These are phyloP conservation scores for Fusarium subglutinans DNA, from an alignment of 2,329 filamentous ascomycete species.

Conservation along the genomic window DNA sequence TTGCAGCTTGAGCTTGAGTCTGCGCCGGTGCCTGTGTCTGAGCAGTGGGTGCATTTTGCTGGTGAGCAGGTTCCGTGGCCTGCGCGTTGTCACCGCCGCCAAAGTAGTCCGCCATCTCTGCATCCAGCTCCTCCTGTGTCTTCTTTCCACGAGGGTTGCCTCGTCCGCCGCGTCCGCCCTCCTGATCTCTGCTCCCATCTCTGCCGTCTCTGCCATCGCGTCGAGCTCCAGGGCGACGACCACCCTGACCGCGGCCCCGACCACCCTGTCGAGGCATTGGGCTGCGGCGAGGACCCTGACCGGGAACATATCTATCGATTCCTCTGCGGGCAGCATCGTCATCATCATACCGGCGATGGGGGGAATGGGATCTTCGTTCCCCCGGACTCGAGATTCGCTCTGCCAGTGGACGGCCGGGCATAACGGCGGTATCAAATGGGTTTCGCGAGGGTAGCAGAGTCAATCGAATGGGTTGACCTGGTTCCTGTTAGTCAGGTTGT, in stretches of 20 bases:
- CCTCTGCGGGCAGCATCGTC: constrained; percentile 71
- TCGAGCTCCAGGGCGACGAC: constrained; percentile 61
- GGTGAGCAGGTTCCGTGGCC: constrained; percentile 45
- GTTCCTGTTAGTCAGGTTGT: constrained; percentile 3
- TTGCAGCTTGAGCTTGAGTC: constrained; percentile 40
- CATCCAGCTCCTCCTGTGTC: constrained; percentile 90
- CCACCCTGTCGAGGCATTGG: constrained; percentile 63
- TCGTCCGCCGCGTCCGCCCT: constrained; percentile 51
- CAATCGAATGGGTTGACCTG: constrained; percentile 82
- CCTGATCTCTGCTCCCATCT: constrained; percentile 49
- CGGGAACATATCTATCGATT: constrained; percentile 84
- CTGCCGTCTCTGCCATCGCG: constrained; percentile 41
- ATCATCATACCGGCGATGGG: constrained; percentile 56
- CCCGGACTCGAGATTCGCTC: constrained; percentile 67
- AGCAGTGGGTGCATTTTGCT: constrained; percentile 44
- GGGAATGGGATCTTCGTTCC: constrained; percentile 69
- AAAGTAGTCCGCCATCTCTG: constrained; percentile 98
- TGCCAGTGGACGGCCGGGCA: constrained; percentile 65
- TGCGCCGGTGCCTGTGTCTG: constrained; percentile 23
- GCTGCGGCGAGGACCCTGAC: constrained; percentile 62
- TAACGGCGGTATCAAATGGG: constrained; percentile 64
- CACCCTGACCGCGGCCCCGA: constrained; percentile 49
- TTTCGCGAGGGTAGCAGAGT: constrained; percentile 70
- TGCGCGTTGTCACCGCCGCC: constrained; percentile 56
- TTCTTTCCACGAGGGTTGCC: constrained; percentile 73